Evolutionary conservation across 1,139 yeast species (phyloP), one percentile per base, ranked within the genome.

Genomic region (Magnusiomyces suaveolens): DNA sequence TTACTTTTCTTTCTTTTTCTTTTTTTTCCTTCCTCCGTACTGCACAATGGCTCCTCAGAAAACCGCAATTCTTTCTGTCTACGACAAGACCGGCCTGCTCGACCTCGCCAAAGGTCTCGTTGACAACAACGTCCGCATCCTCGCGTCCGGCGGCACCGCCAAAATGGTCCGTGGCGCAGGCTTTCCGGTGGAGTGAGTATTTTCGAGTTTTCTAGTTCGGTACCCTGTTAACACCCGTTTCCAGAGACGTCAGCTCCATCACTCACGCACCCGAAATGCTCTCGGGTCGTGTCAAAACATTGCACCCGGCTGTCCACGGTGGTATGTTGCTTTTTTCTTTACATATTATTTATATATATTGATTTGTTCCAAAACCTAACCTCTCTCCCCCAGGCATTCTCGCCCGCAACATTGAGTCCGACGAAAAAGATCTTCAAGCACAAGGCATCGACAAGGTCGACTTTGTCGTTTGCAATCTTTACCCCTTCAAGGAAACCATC

Each of bases 181-280:
- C 14, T 92, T 92, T 81, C 94, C 95, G 52, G 97, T 92, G 32
- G 96, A 89, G 64, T 65, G 56, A 33, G 61, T 56, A 10, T 38
- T 38, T 12, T 29, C 12, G 12, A 6, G 12, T 12, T 29, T n/a
- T n/a, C n/a, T n/a, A n/a, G n/a, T n/a, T n/a, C n/a, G n/a, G n/a
- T n/a, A n/a, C n/a, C n/a, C n/a, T n/a, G n/a, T n/a, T n/a, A n/a
- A n/a, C n/a, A n/a, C n/a, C n/a, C 36, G 12, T 12, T 12, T 29
- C 12, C 36, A 38, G 43, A 63, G 98, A 92, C 68, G 97, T 92
- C 55, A 84, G 95, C 52, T 73, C 94, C 58, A 88, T 92, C 69
- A 92, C 98, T 52, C 95, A 89, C 68, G 97, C 97, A 41, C 98
- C 98, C 54, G 98, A 92, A 74, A 92, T 92, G 96, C 79, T 92